A percentile compares a stretch with the other conserved stretches of the same genome.
Conservation (phyloP, 2,329 filamentous ascomycete genomes). For the Fusarium brachygibbosum region DNA sequence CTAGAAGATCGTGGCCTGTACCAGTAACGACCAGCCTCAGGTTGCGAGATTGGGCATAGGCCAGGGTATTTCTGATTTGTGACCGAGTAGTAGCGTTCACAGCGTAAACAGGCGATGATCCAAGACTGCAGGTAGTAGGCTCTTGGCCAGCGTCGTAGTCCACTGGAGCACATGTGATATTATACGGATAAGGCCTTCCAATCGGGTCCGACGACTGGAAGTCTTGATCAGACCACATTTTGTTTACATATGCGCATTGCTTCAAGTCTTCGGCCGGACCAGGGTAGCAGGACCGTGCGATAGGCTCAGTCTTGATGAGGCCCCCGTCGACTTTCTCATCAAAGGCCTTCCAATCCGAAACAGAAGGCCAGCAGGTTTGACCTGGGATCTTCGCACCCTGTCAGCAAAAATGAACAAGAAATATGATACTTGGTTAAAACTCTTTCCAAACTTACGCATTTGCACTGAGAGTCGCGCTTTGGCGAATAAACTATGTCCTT, state of each 20-base stretch:
- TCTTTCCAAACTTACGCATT: constrained; percentile 24
- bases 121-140: constrained; percentile 29
- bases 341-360: constrained; percentile 18
- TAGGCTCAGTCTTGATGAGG: constrained; percentile 35
- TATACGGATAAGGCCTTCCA: constrained; percentile 39
- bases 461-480: constrained; percentile 13
- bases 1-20: constrained; percentile 33
- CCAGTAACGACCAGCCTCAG: constrained; percentile 28
- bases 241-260: constrained; percentile 29
- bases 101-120: constrained; percentile 27
- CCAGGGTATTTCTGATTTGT: constrained; percentile 17
- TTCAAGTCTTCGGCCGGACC: constrained; percentile 23
- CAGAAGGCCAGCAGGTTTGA: constrained; percentile 31
- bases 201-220: constrained; percentile 37
- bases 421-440: not conserved
- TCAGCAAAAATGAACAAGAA: not conserved
- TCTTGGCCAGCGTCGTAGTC: constrained; percentile 23
- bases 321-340: not conserved
- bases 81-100: constrained; percentile 22
- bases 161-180: constrained; percentile 36
- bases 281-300: constrained; percentile 34
- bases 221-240: constrained; percentile 41
- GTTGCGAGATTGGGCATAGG: constrained; percentile 14
- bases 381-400: constrained; percentile 16
- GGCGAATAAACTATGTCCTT: not conserved